phyloP scores from a whole-genome alignment of 2,329 filamentous ascomycete species.

The Curvularia sp. region DNA sequence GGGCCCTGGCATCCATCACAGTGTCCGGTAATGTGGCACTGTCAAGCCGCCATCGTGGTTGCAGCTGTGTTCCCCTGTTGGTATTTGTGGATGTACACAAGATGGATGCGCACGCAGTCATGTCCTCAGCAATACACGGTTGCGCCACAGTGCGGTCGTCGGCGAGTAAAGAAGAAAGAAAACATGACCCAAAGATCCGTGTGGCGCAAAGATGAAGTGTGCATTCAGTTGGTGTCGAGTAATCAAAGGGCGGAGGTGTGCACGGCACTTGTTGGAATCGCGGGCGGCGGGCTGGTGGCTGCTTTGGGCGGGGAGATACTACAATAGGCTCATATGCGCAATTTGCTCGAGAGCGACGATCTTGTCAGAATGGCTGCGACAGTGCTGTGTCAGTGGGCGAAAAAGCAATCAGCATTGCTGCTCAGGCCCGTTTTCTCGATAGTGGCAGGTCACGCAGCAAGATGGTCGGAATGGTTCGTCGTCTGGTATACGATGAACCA shows the following conservation, averaged over 20 bases:
- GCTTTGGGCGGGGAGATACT: constrained; percentile 17
- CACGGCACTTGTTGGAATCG: constrained; percentile 9
- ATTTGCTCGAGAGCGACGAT: constrained; percentile 5
- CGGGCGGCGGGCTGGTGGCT: constrained; percentile 19
- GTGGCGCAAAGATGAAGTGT: neutral
- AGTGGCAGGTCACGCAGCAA: neutral
- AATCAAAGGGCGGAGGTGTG: constrained; percentile 12
- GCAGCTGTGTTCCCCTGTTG: constrained; percentile 35
- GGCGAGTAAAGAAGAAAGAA: constrained; percentile 1
- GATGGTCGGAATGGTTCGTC: constrained; percentile 4
- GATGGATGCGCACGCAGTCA: constrained; percentile 3
- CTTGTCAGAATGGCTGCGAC: constrained; percentile 5
- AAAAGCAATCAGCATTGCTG: constrained; percentile 10
- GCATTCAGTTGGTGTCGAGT: constrained; percentile 9
- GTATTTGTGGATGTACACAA: constrained; percentile 27
- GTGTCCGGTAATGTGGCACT: constrained; percentile 47
- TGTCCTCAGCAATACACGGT: neutral
- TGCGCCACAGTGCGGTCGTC: neutral
- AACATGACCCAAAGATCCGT: neutral
- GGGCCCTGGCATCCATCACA: constrained; percentile 36
- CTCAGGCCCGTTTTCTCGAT: neutral
- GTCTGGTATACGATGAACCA: constrained; percentile 1
- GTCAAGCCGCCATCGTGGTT: constrained; percentile 44
- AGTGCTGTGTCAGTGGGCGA: constrained; percentile 6
- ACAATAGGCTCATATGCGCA: constrained; percentile 16